Base-by-base conservation (phyloP, 495 filamentous ascomycete genomes). In the Jackrogersella minutella region DNA sequence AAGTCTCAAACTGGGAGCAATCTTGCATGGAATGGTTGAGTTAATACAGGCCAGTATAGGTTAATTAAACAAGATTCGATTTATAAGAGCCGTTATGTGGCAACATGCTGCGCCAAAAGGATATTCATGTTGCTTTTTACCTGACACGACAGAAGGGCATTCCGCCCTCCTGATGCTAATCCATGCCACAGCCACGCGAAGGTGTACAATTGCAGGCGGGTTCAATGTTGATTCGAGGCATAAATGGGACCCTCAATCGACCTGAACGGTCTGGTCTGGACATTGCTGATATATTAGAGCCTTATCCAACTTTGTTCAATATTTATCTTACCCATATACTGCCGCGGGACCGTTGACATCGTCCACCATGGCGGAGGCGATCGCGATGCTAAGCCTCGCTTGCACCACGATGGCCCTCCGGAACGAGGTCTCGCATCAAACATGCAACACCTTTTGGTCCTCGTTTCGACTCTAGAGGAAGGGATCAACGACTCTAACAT, bases 371-470 rank as follows among this genome's bases (percentile, higher is more conserved):
- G 36, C 53, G 21, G 58, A 62, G 26, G 17, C 46, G n/a, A 50
- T 62, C 11, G 46, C 58, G 9, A 51, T 39, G 6, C 24, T 56
- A 22, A 34, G 50, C 37, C 59, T 63, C 49, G 59, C 49, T 14
- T 52, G 58, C 24, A 16, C 40, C 22, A 21, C 11, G 39, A 58
- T 39, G 54, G 54, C 24, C 34, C 39, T 36, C 54, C 54, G 1
- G 37, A 58, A 7, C 54, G 16, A 2, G n/a, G 39, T 14, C 24
- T 58, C 14, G 53, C 53, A 21, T 58, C 54, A 8, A 47, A 46
- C n/a, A 34, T 30, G 14, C 37, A 10, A 34, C 37, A 34, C 28
- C 30, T 58, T 21, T 58, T 14, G 7, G n/a, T 1, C 16, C 14
- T 58, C 3, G 22, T 22, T 0, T 22, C 39, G 10, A 13, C 40